phyloP scores from a whole-genome alignment of 2,329 filamentous ascomycete species.

The Xylaria sp. region DNA sequence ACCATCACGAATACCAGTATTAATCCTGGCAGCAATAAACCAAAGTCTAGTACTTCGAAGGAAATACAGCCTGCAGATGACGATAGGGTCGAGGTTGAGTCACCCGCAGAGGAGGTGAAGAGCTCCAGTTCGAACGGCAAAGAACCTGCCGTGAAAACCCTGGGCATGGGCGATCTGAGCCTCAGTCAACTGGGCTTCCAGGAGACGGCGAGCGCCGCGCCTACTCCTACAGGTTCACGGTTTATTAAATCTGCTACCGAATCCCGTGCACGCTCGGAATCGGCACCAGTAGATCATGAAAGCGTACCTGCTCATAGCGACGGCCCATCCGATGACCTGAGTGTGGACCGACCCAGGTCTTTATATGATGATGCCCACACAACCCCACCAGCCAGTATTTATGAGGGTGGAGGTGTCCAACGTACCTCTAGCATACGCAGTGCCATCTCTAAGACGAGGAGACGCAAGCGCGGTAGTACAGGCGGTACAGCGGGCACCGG shows the following conservation, averaged over 20 bases:
- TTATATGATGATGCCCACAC: constrained; percentile 54
- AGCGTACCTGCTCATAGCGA: constrained; percentile 42
- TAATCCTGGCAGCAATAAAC: constrained; percentile 57
- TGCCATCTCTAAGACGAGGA: constrained; percentile 58
- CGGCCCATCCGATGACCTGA: constrained; percentile 46
- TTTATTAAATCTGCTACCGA: constrained; percentile 56
- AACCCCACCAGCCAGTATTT: constrained; percentile 70
- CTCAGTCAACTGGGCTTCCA: constrained; percentile 85
- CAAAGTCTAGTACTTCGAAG: constrained; percentile 42
- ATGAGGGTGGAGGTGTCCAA: constrained; percentile 65
- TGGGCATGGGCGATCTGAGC: constrained; percentile 87
- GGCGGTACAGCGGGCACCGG: constrained; percentile 64
- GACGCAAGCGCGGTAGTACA: constrained; percentile 84
- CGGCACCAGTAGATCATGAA: constrained; percentile 58
- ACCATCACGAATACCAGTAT: constrained; percentile 73
- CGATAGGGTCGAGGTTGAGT: constrained; percentile 51
- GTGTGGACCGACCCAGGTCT: constrained; percentile 53
- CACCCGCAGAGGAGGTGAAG: constrained; percentile 48
- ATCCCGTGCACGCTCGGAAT: constrained; percentile 59
- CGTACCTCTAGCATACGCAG: constrained; percentile 73
- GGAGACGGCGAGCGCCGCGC: constrained; percentile 60
- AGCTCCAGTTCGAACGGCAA: constrained; percentile 58
- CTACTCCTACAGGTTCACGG: constrained; percentile 62
- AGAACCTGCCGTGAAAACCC: constrained; percentile 82
- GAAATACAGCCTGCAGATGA: constrained; percentile 43